phyloP scores from a whole-genome alignment of 257 asterid genomes.

The Ocimum tenuiflorum region DNA sequence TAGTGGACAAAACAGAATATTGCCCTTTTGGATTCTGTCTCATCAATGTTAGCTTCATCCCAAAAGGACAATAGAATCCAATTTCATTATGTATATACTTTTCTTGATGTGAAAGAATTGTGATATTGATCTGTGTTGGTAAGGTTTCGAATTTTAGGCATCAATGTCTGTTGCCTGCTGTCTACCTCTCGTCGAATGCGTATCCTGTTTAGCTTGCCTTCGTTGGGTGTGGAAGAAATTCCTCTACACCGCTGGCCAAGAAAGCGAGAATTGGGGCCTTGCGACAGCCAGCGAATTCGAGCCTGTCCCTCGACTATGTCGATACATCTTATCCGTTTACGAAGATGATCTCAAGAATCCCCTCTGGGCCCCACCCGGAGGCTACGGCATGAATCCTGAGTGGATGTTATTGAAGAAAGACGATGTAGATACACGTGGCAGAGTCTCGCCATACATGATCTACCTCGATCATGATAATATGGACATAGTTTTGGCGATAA shows the following conservation, averaged over 20 bases:
- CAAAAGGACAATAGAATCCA: background rate
- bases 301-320: conserved; percentile 71
- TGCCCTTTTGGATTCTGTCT: conserved; percentile 10
- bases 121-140: conserved; percentile 5
- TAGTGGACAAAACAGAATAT: background rate
- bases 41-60: background rate
- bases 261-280: conserved; percentile 90
- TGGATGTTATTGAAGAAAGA: conserved; percentile 57
- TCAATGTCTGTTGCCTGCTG: conserved; percentile 92
- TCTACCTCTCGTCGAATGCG: conserved; percentile 84
- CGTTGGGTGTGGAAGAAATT: conserved; percentile 99
- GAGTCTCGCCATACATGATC: conserved; percentile 76
- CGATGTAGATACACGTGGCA: conserved; percentile 49
- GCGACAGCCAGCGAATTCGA: conserved; percentile 81
- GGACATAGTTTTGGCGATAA: conserved; percentile 63
- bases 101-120: background rate
- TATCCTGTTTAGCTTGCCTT: conserved; percentile 80
- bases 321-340: conserved; percentile 61
- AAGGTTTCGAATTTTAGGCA: conserved; percentile 35
- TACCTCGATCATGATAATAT: conserved; percentile 67
- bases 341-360: conserved; percentile 78
- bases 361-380: conserved; percentile 74
- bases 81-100: background rate
- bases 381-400: conserved; percentile 73
- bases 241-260: conserved; percentile 81